These are phyloP conservation scores for Cladophialophora bantiana DNA, from an alignment of 2,329 filamentous ascomycete genomes.

Conservation along the genomic window DNA sequence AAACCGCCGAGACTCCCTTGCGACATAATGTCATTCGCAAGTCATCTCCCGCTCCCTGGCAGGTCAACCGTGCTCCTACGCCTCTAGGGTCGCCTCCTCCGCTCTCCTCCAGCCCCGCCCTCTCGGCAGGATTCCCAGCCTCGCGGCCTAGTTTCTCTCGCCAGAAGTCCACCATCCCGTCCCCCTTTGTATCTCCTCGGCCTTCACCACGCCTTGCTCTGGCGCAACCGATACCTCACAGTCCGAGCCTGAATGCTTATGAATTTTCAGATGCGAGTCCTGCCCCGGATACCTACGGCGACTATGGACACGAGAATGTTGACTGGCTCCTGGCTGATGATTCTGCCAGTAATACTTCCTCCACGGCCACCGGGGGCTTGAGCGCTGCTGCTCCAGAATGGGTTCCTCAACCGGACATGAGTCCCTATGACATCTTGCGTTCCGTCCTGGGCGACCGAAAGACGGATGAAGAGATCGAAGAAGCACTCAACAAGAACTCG, in stretches of 20 bases:
- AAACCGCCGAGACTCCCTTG: slow-evolving; percentile 79
- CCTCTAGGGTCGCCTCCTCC: slow-evolving; percentile 85
- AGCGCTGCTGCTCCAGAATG: slow-evolving; percentile 86
- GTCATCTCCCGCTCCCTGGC: slow-evolving; percentile 93
- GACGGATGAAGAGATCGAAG: slow-evolving; percentile 92
- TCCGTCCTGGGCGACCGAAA: slow-evolving; percentile 89
- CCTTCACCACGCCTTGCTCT: slow-evolving; percentile 91
- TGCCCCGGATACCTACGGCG: slow-evolving; percentile 84
- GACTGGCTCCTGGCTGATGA: slow-evolving; percentile 95
- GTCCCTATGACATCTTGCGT: slow-evolving; percentile 94
- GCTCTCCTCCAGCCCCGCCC: slow-evolving; percentile 75
- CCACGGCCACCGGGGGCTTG: slow-evolving; percentile 69
- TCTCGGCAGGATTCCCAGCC: slow-evolving; percentile 74
- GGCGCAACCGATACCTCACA: slow-evolving; percentile 92
- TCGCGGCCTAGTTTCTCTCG: slow-evolving; percentile 78
- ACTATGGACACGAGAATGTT: slow-evolving; percentile 91
- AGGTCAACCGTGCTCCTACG: slow-evolving; percentile 74
- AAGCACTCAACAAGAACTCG: slow-evolving; percentile 84
- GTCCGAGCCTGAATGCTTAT: slow-evolving; percentile 91
- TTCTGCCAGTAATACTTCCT: slow-evolving; percentile 79
- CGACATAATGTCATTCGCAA: slow-evolving; percentile 89
- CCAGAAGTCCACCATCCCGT: slow-evolving; percentile 51
- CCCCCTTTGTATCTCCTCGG: slow-evolving; percentile 91
- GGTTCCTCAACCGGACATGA: slow-evolving; percentile 84
- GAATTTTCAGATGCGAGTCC: slow-evolving; percentile 88